Evolutionary conservation across 805 yeast genomes (phyloP), one percentile per base, ranked within the genome.

Genomic region (Starmera quercuum): DNA sequence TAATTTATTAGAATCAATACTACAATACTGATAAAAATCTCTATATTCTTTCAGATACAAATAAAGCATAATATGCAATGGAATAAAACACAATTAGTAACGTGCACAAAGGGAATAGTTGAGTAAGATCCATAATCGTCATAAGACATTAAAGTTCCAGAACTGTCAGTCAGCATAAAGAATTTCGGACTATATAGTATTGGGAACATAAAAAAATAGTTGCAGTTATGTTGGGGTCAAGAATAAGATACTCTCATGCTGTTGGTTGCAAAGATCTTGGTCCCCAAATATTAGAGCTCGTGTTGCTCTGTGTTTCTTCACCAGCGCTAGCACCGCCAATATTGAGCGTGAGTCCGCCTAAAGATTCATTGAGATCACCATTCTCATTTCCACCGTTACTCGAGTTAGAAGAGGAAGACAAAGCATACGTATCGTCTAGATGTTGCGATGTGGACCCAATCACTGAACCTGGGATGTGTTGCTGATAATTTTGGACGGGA

Each of bases 241-340:
- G n/a, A n/a, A n/a, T n/a, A n/a, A n/a, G n/a, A n/a, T 23, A 12
- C 10, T 5, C 6, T 23, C 26, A 23, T 12, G 26, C 26, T 6
- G 26, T 23, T 23, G 26, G 26, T 19, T 23, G 36, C 7, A 31
- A 17, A 14, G 37, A 31, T 47, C 49, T 45, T 27, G 51, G 47
- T 12, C 54, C 52, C 56, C 56, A 51, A 12, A 51, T 51, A 29
- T 33, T 51, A 7, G 56, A 45, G 12, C 51, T 46, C 27, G 35
- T 41, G 19, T 48, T 23, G 13, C 26, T 23, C 13, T 23, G 26
- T 6, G 26, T 12, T 12, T 7, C 26, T 12, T 23, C 26, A 21
- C 23, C 23, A 11, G 8, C 11, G 11, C 23, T 11, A 23, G 7
- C n/a, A 23, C 26, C 10, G 6, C 26, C 54, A 37, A 51, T 23